Conservation (phyloP, 805 yeast species). For the Lipomyces mesembrius region DNA sequence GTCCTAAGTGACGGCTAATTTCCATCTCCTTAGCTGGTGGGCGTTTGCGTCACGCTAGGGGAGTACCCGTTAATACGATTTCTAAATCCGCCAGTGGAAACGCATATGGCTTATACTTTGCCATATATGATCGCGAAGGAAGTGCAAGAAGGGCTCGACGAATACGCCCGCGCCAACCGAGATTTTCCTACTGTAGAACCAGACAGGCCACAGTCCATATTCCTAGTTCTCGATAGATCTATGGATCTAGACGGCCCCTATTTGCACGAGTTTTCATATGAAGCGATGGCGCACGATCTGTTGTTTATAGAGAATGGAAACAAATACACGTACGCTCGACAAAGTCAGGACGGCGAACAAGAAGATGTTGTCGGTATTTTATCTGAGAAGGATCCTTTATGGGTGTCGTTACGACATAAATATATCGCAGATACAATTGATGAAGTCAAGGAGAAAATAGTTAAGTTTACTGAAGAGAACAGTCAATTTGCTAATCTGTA, state of each 20-base stretch:
- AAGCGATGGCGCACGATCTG: slow-evolving; percentile 87
- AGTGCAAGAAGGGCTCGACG: slow-evolving; percentile 73
- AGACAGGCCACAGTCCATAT: slow-evolving; percentile 68
- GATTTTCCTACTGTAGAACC: slow-evolving; percentile 61
- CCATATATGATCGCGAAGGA: slow-evolving; percentile 73
- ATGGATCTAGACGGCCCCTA: slow-evolving; percentile 83
- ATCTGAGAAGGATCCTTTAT: slow-evolving; percentile 67
- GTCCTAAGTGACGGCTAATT: not conserved
- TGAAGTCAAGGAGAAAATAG: slow-evolving; percentile 59
- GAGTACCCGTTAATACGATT: slow-evolving; percentile 88
- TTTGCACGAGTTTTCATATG: slow-evolving; percentile 87
- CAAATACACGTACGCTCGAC: slow-evolving; percentile 54
- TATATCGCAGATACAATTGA: slow-evolving; percentile 79
- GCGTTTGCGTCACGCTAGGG: slow-evolving; percentile 75
- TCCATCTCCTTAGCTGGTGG: slow-evolving; percentile 55
- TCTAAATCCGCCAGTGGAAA: slow-evolving; percentile 56
- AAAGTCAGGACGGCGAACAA: slow-evolving; percentile 45
- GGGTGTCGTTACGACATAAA: slow-evolving; percentile 70
- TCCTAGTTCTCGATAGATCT: slow-evolving; percentile 81
- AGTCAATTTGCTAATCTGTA: slow-evolving; percentile 58
- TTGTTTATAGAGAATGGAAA: slow-evolving; percentile 52
- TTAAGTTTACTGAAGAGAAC: slow-evolving; percentile 69
- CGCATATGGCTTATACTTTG: slow-evolving; percentile 60
- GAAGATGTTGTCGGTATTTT: slow-evolving; percentile 56
- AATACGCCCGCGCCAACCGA: slow-evolving; percentile 69